Evolutionary conservation across 1,139 yeast genomes (phyloP).

Genomic region (Wickerhamomyces sp.): DNA sequence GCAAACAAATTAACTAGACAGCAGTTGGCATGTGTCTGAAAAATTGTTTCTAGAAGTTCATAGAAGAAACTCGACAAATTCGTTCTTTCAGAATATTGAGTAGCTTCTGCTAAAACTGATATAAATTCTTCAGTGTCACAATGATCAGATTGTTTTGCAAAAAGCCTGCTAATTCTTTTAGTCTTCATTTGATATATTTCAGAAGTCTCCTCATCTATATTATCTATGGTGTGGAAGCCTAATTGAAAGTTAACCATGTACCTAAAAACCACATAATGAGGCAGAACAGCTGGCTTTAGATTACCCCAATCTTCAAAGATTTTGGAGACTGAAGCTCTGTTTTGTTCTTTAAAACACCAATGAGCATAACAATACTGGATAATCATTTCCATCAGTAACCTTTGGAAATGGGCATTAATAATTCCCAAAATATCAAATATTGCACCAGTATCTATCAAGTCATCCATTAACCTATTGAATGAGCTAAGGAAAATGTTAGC

Average conservation of each 20-base stretch:
- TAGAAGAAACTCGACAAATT: slow-evolving; percentile 28
- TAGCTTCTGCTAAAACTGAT: slow-evolving; percentile 36
- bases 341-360: slow-evolving; percentile 21
- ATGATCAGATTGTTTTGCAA: slow-evolving; percentile 26
- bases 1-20: slow-evolving; percentile 34
- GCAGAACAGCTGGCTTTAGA: slow-evolving; percentile 27
- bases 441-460: slow-evolving; percentile 32
- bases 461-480: slow-evolving; percentile 32
- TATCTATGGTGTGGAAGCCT: slow-evolving; percentile 26
- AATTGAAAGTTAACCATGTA: slow-evolving; percentile 33
- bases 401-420: slow-evolving; percentile 20
- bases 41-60: slow-evolving; percentile 27
- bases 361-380: slow-evolving; percentile 39
- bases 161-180: slow-evolving; percentile 27
- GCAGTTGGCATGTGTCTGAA: slow-evolving; percentile 32
- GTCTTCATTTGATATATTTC: slow-evolving; percentile 27
- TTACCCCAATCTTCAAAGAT: slow-evolving; percentile 27
- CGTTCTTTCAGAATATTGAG: slow-evolving; percentile 24
- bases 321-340: slow-evolving; percentile 4
- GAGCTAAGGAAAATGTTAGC: slow-evolving; percentile 32
- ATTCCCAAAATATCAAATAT: slow-evolving; percentile 28
- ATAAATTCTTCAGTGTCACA: slow-evolving; percentile 31
- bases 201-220: slow-evolving; percentile 14
- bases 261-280: slow-evolving; percentile 30
- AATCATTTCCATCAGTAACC: slow-evolving; percentile 29